Percentiles rank a stretch among this genome's conserved stretches.
Evolutionary conservation across 495 filamentous ascomycete genomes (phyloP).

Genomic region (Amorphotheca resinae): DNA sequence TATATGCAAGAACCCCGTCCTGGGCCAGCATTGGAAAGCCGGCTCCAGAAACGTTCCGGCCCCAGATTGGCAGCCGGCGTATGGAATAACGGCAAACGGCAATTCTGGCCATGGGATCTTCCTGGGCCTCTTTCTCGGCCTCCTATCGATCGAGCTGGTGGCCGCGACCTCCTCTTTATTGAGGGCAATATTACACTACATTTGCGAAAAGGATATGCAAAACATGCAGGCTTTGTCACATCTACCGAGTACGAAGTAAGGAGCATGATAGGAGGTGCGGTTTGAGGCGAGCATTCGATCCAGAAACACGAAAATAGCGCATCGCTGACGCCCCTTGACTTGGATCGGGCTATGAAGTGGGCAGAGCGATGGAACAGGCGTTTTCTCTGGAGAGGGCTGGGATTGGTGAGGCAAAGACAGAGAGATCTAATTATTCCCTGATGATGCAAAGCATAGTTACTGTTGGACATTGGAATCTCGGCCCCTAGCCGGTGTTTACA

Average conservation of each 20-base stretch:
- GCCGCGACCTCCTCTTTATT: neutral
- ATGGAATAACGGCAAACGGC: no score
- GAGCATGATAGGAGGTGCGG: neutral
- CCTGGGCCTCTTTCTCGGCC: no score
- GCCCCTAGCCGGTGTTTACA: conserved; percentile 15
- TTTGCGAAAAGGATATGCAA: neutral
- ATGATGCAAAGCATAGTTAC: conserved; percentile 14
- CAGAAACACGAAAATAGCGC: no score
- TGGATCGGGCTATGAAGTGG: no score
- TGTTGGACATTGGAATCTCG: conserved; percentile 6
- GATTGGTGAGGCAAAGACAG: conserved; percentile 4
- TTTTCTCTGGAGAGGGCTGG: no score
- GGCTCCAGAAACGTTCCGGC: neutral
- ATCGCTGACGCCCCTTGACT: no score
- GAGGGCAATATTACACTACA: neutral
- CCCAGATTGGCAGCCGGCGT: no score
- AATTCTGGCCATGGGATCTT: no score
- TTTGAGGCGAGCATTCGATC: neutral
- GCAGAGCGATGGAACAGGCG: no score
- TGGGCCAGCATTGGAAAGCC: conserved; percentile 4
- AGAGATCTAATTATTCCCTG: neutral
- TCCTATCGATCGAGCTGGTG: neutral
- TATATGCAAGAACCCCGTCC: conserved; percentile 4
- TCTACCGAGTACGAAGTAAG: neutral
- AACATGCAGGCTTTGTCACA: neutral